Conservation (phyloP, 1,284 basidiomycete genomes). For the Neonothopanus nambi region DNA sequence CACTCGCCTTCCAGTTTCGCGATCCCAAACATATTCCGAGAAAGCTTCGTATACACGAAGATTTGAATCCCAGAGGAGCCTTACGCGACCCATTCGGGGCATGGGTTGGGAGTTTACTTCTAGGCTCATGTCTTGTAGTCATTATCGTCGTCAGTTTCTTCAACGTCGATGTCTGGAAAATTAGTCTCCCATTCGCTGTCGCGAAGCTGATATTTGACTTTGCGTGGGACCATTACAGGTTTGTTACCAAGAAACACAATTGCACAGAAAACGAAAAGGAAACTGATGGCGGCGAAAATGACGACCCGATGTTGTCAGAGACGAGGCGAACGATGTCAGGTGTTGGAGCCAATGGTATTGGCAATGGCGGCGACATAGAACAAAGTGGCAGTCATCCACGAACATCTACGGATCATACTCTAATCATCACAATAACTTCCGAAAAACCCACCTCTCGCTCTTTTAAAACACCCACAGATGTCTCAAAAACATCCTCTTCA, state of each 20-base stretch:
- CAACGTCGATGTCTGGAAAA: constrained; percentile 73
- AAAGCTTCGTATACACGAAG: constrained; percentile 37
- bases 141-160: constrained; percentile 59
- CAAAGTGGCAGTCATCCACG: neutral
- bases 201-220: constrained; percentile 73
- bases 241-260: constrained; percentile 20
- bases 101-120: constrained; percentile 48
- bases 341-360: neutral
- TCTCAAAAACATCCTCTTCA: constrained; percentile 1
- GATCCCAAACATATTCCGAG: constrained; percentile 51
- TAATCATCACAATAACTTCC: neutral
- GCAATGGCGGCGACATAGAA: neutral
- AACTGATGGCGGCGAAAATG: constrained; percentile 5
- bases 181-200: constrained; percentile 86
- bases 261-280: constrained; percentile 4
- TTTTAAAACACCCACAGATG: neutral
- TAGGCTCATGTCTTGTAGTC: constrained; percentile 50
- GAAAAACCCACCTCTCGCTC: neutral
- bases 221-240: constrained; percentile 55
- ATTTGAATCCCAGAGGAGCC: constrained; percentile 45
- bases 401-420: neutral
- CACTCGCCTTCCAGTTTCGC: constrained; percentile 57
- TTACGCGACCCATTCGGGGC: constrained; percentile 54
- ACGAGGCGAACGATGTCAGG: constrained; percentile 28
- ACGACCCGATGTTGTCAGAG: constrained; percentile 23